Conservation (phyloP, 2,329 filamentous ascomycete species). For the Microcera coccophila region DNA sequence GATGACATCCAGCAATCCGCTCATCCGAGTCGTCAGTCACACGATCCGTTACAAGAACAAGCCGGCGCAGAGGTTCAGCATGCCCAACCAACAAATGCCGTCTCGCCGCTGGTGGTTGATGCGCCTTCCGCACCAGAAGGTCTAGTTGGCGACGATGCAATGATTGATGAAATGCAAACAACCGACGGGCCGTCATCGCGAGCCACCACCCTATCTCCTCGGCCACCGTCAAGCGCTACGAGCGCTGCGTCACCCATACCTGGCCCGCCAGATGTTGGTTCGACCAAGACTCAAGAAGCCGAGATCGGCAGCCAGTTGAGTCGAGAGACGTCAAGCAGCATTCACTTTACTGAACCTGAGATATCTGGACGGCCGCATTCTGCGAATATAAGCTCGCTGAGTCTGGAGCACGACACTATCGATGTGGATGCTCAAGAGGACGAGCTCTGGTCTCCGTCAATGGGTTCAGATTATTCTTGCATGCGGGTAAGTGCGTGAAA, state of each 20-base stretch:
- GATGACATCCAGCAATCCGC: slow-evolving; percentile 36
- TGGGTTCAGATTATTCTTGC: slow-evolving; percentile 37
- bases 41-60: slow-evolving; percentile 17
- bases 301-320: slow-evolving; percentile 23
- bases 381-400: slow-evolving; percentile 14
- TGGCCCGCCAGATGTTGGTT: slow-evolving; percentile 28
- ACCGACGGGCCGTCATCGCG: slow-evolving; percentile 33
- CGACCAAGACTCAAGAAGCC: slow-evolving; percentile 33
- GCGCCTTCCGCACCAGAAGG: slow-evolving; percentile 18
- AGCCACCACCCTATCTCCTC: slow-evolving; percentile 43
- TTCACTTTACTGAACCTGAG: slow-evolving; percentile 17
- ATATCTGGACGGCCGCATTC: slow-evolving; percentile 11
- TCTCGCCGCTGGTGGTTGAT: slow-evolving; percentile 20
- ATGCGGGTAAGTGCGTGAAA: slow-evolving; percentile 31
- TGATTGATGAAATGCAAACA: slow-evolving; percentile 23
- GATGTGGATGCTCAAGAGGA: slow-evolving; percentile 26
- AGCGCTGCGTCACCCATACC: slow-evolving; percentile 33
- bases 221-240: slow-evolving; percentile 34
- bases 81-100: slow-evolving; percentile 17
- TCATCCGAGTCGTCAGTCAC: slow-evolving; percentile 25
- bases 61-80: slow-evolving; percentile 20
- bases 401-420: slow-evolving; percentile 19
- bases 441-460: slow-evolving; percentile 33
- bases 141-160: slow-evolving; percentile 21
- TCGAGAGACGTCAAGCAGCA: slow-evolving; percentile 20